These are phyloP conservation scores for Epichloe coenophiala DNA, from an alignment of 2,329 filamentous ascomycete species.

Conservation along the genomic window DNA sequence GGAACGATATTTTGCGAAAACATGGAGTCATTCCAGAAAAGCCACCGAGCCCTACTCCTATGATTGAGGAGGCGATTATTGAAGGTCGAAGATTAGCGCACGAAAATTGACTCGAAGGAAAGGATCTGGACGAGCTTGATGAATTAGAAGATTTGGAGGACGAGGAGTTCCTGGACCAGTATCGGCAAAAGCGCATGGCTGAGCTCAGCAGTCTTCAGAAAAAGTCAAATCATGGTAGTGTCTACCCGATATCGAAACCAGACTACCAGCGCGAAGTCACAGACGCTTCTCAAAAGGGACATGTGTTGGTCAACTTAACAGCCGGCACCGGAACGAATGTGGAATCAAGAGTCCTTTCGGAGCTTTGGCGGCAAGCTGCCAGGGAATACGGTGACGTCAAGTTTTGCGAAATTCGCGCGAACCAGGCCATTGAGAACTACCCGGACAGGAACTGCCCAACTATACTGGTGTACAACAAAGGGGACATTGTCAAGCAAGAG, in stretches of 20 bases:
- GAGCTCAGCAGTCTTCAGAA: conserved; percentile 66
- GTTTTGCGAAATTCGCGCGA: conserved; percentile 88
- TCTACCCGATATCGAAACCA: conserved; percentile 88
- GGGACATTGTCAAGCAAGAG: conserved; percentile 81
- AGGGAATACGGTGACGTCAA: conserved; percentile 85
- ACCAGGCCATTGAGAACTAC: conserved; percentile 92
- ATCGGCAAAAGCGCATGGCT: conserved; percentile 74
- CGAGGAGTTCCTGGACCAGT: conserved; percentile 77
- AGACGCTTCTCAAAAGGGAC: conserved; percentile 62
- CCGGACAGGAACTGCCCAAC: conserved; percentile 92
- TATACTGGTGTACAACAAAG: conserved; percentile 81
- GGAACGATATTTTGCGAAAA: conserved; percentile 97
- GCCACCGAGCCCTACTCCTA: conserved; percentile 82
- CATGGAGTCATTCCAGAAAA: conserved; percentile 97
- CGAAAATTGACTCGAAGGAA: conserved; percentile 86
- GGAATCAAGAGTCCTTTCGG: conserved; percentile 70
- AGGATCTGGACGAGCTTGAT: conserved; percentile 85
- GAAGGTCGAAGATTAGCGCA: conserved; percentile 75
- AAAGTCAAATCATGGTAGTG: conserved; percentile 71
- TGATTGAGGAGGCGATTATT: conserved; percentile 86
- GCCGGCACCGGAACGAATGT: conserved; percentile 66
- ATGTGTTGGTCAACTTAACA: conserved; percentile 68
- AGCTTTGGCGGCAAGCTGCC: conserved; percentile 78
- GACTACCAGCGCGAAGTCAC: conserved; percentile 89
- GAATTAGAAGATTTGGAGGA: conserved; percentile 94